These are phyloP conservation scores for Amauroascus niger DNA, from an alignment of 2,329 filamentous ascomycete species.

Conservation along the genomic window DNA sequence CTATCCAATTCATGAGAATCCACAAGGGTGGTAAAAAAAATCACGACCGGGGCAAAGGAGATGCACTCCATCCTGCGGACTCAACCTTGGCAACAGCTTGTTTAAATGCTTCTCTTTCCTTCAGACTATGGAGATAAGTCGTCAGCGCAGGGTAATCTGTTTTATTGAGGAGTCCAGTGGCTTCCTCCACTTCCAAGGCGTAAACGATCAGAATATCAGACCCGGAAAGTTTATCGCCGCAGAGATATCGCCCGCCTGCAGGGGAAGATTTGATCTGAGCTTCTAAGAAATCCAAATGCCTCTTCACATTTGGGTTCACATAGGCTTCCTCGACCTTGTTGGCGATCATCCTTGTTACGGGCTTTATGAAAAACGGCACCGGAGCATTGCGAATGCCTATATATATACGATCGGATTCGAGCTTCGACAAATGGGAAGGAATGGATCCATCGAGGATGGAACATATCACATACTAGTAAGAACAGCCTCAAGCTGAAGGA, in stretches of 20 bases:
- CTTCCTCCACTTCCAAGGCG: conserved; percentile 33
- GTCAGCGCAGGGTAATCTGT: conserved; percentile 29
- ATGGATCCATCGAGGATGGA: not conserved
- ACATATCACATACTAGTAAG: conserved; percentile 42
- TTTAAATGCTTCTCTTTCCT: conserved; percentile 25
- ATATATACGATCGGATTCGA: no score
- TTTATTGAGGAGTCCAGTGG: conserved; percentile 26
- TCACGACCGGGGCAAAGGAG: conserved; percentile 21
- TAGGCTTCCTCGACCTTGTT: conserved; percentile 34
- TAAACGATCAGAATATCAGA: conserved; percentile 43
- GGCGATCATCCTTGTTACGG: conserved; percentile 50
- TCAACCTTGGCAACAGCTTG: conserved; percentile 18
- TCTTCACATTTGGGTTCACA: conserved; percentile 33
- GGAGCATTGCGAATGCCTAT: conserved; percentile 42
- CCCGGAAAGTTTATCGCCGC: conserved; percentile 36
- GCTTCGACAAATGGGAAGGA: not conserved
- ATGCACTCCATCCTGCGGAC: conserved; percentile 20
- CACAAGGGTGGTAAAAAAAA: no score
- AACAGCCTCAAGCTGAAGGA: conserved; percentile 56
- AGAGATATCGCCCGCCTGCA: conserved; percentile 32
- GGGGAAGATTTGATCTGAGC: conserved; percentile 37
- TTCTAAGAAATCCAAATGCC: conserved; percentile 39
- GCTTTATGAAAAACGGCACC: conserved; percentile 60
- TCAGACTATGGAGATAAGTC: conserved; percentile 24
- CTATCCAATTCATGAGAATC: no score